Percentiles rank a stretch among this genome's conserved stretches.
Conservation (phyloP, 2,329 filamentous ascomycete genomes). For the Colletotrichum sansevieriae region DNA sequence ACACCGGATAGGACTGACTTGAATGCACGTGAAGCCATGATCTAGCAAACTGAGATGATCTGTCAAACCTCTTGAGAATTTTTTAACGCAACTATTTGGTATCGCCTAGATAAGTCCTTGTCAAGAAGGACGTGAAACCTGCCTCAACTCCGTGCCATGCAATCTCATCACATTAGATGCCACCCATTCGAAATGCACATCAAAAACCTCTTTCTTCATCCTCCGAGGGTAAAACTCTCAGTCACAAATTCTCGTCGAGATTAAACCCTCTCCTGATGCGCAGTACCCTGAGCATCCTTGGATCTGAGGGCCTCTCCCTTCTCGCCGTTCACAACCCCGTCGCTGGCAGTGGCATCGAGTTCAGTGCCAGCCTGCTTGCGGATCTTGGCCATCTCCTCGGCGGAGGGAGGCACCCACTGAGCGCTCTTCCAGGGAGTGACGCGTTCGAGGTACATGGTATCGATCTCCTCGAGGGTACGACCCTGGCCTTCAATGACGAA, state of each 20-base stretch:
- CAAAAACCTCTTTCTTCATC: too few relatives aligned
- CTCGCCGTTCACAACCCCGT: slow-evolving; percentile 23
- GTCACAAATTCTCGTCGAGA: fast-evolving
- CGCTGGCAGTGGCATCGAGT: slow-evolving; percentile 46
- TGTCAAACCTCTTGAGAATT: too few relatives aligned
- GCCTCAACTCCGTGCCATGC: neutral
- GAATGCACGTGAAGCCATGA: too few relatives aligned
- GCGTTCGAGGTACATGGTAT: slow-evolving; percentile 79
- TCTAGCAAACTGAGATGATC: too few relatives aligned
- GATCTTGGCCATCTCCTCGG: slow-evolving; percentile 59
- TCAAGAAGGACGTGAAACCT: neutral
- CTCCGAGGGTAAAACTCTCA: too few relatives aligned
- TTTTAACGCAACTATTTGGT: too few relatives aligned
- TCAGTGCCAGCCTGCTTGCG: slow-evolving; percentile 57
- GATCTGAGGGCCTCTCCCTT: slow-evolving; percentile 16
- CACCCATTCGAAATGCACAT: neutral
- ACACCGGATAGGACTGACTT: too few relatives aligned
- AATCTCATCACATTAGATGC: neutral
- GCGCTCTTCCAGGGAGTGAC: slow-evolving; percentile 74
- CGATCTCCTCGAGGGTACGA: slow-evolving; percentile 82
- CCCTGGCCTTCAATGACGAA: slow-evolving; percentile 82
- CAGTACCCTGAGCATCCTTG: slow-evolving; percentile 13
- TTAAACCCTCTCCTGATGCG: slow-evolving; percentile 36
- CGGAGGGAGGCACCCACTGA: slow-evolving; percentile 63
- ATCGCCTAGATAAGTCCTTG: too few relatives aligned